Evolutionary conservation across 345 rosid species (phyloP).

Genomic region (Nasturtium officinale): DNA sequence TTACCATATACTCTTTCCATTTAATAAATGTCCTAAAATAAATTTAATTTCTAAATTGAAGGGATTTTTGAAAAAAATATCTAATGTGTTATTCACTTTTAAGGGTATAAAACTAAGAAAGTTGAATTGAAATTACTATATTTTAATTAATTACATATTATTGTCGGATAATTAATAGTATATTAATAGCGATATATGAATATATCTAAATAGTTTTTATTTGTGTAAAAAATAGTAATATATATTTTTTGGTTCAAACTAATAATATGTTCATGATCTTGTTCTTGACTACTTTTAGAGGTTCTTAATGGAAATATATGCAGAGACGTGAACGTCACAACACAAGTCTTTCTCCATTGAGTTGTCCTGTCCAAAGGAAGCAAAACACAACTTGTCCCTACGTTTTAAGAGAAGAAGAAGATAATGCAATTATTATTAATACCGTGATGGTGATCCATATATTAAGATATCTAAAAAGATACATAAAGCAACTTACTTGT

Average conservation of each 20-base stretch:
- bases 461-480: not conserved
- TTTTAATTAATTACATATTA: too few species aligned
- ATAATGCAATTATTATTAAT: not conserved
- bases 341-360: slow-evolving; percentile 63
- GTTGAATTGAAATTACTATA: too few species aligned
- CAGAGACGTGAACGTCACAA: slow-evolving; percentile 61
- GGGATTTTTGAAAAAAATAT: too few species aligned
- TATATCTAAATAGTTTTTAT: not conserved
- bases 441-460: slow-evolving; percentile 5
- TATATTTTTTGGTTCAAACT: too few species aligned
- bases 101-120: too few species aligned
- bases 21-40: too few species aligned
- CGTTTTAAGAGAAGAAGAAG: slow-evolving; percentile 17
- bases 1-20: too few species aligned
- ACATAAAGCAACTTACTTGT: slow-evolving; percentile 51
- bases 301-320: slow-evolving; percentile 52
- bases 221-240: not conserved
- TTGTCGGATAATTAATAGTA: too few species aligned
- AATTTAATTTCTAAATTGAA: too few species aligned
- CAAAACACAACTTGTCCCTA: slow-evolving; percentile 69
- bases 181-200: too few species aligned
- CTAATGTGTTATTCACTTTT: too few species aligned
- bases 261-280: not conserved
- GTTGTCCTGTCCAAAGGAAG: slow-evolving; percentile 62
- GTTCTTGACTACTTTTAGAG: slow-evolving; percentile 41